phyloP scores from a whole-genome alignment of 2,329 filamentous ascomycete species.

The Lachnum nothofagi region DNA sequence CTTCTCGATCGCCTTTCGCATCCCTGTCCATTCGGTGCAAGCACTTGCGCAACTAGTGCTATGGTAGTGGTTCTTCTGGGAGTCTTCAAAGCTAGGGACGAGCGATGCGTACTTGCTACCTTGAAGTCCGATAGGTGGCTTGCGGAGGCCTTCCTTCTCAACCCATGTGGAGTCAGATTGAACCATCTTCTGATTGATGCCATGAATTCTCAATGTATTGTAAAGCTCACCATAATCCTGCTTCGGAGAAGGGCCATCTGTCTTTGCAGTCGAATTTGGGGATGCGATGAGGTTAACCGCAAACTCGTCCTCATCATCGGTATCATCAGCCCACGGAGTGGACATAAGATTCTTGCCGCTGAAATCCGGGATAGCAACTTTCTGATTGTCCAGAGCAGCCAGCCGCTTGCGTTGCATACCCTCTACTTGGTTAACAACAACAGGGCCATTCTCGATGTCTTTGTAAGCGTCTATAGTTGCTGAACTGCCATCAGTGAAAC shows the following conservation, averaged over 20 bases:
- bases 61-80: too few species aligned
- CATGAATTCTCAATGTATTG: too few species aligned
- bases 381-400: conserved; percentile 13
- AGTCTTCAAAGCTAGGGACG: conserved; percentile 1
- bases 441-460: background rate
- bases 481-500: background rate
- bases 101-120: conserved; percentile 14
- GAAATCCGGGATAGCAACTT: conserved; percentile 19
- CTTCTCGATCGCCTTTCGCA: too few species aligned
- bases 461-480: background rate
- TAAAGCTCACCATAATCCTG: too few species aligned
- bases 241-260: too few species aligned
- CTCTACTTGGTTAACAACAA: background rate
- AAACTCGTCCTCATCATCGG: conserved; percentile 10
- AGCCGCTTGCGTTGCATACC: conserved; percentile 9
- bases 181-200: conserved; percentile 1
- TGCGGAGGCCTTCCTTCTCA: background rate
- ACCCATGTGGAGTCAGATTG: background rate
- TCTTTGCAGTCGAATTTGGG: too few species aligned
- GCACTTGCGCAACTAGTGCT: too few species aligned
- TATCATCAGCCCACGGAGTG: conserved; percentile 25
- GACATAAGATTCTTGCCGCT: conserved; percentile 11
- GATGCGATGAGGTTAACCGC: too few species aligned
- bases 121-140: conserved; percentile 10
- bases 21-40: too few species aligned